phyloP scores from a whole-genome alignment of 1,139 yeast species.

The Hemisphaericaspora lyxosophila region DNA sequence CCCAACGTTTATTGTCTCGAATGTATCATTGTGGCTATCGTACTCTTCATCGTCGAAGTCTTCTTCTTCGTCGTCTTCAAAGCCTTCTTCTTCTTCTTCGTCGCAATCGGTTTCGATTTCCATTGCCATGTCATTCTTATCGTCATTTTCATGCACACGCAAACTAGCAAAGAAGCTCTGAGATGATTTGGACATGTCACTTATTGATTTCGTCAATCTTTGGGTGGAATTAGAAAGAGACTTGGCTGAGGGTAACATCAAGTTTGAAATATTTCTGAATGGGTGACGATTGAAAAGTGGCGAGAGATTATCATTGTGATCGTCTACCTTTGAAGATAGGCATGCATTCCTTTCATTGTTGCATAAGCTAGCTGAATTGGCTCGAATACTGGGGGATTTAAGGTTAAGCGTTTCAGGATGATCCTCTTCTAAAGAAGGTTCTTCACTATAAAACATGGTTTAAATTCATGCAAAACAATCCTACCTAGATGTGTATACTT shows the following conservation, averaged over 20 bases:
- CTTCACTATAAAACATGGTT: too few species aligned
- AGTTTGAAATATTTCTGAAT: constrained; percentile 27
- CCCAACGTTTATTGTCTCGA: constrained; percentile 14
- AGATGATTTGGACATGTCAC: constrained; percentile 22
- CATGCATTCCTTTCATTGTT: too few species aligned
- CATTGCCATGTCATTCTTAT: neutral
- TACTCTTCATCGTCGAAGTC: constrained; percentile 10
- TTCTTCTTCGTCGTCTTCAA: constrained; percentile 3
- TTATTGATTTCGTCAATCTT: constrained; percentile 22
- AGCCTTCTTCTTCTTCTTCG: constrained; percentile 1
- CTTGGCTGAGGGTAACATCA: constrained; percentile 23
- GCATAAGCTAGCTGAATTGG: too few species aligned
- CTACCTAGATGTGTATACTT: too few species aligned
- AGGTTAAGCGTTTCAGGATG: too few species aligned
- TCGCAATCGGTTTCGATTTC: constrained; percentile 4
- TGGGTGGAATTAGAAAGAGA: constrained; percentile 19
- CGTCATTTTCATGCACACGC: neutral
- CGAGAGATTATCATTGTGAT: constrained; percentile 8
- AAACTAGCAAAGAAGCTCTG: constrained; percentile 10
- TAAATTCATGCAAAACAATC: too few species aligned
- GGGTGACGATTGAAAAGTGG: constrained; percentile 25
- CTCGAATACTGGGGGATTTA: too few species aligned
- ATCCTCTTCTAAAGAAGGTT: too few species aligned
- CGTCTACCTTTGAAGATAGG: too few species aligned
- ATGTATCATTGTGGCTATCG: constrained; percentile 17